Evolutionary conservation across 495 filamentous ascomycete genomes (phyloP).

Genomic region (Cercophora sp.): DNA sequence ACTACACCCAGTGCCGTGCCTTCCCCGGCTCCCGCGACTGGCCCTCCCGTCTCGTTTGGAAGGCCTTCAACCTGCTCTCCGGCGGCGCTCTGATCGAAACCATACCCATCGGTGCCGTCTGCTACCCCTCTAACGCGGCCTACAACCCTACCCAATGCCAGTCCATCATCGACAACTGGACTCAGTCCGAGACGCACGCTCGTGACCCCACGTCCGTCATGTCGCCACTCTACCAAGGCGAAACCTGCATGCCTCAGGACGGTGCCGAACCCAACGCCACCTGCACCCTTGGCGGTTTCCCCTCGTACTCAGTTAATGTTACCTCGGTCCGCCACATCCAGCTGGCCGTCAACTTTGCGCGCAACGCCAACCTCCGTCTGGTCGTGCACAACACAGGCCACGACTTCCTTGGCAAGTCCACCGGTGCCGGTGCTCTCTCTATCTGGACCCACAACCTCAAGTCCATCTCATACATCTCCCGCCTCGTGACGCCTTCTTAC

Average conservation of each 20-base stretch:
- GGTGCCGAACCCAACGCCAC: constrained; percentile 22
- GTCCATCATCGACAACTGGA: constrained; percentile 12
- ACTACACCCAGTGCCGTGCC: constrained; percentile 16
- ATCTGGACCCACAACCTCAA: constrained; percentile 63
- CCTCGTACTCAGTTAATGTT: constrained; percentile 52
- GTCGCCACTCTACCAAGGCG: constrained; percentile 43
- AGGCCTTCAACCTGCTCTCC: constrained; percentile 22
- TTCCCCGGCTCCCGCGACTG: constrained; percentile 26
- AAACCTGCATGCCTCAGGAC: constrained; percentile 57
- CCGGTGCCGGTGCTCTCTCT: constrained; percentile 50
- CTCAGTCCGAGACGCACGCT: constrained; percentile 1
- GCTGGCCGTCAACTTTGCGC: constrained; percentile 45
- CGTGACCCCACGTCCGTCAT: constrained; percentile 31
- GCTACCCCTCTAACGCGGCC: constrained; percentile 31
- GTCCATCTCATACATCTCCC: constrained; percentile 32
- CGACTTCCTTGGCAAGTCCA: constrained; percentile 40
- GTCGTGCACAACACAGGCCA: constrained; percentile 44
- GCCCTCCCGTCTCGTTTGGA: constrained; percentile 19
- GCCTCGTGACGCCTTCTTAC: constrained; percentile 35
- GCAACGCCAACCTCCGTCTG: constrained; percentile 32
- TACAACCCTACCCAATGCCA: constrained; percentile 19
- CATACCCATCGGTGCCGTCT: constrained; percentile 32
- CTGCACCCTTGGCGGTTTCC: constrained; percentile 53
- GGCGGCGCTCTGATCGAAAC: constrained; percentile 26
- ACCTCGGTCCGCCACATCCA: constrained; percentile 31